Conservation (phyloP, 257 asterid genomes). For the Forsythia viridissima region DNA sequence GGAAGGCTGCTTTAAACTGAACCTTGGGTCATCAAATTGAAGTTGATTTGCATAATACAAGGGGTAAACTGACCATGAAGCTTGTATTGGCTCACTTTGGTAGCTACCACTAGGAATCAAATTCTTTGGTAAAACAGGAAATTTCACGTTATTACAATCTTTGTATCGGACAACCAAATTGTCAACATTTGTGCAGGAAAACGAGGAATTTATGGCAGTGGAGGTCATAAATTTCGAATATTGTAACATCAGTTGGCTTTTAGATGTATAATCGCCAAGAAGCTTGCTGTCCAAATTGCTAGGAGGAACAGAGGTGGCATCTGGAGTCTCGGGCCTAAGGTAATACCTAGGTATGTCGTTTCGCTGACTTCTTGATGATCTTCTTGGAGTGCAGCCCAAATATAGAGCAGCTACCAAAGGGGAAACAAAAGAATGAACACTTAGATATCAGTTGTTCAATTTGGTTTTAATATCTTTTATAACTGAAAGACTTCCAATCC, state of each 20-base stretch:
- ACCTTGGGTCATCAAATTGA: slow-evolving; percentile 28
- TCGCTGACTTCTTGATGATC: slow-evolving; percentile 80
- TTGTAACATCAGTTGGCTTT: slow-evolving; percentile 37
- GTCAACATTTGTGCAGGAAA: slow-evolving; percentile 21
- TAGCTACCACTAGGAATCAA: slow-evolving; percentile 23
- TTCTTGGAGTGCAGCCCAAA: slow-evolving; percentile 89
- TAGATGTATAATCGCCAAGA: slow-evolving; percentile 34
- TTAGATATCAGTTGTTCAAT: slow-evolving; percentile 8
- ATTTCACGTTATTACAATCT: slow-evolving; percentile 20
- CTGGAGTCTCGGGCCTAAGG: slow-evolving; percentile 53
- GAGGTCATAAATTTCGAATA: slow-evolving; percentile 30
- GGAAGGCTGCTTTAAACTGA: slow-evolving; percentile 24
- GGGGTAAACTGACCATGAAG: slow-evolving; percentile 66
- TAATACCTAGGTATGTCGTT: slow-evolving; percentile 59
- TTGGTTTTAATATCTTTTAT: slow-evolving; percentile 2
- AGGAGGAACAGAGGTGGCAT: slow-evolving; percentile 30
- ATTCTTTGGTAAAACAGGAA: slow-evolving; percentile 29
- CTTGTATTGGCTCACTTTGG: slow-evolving; percentile 23
- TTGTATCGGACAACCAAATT: slow-evolving; percentile 14
- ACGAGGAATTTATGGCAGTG: slow-evolving; percentile 22
- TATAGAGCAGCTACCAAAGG: slow-evolving; percentile 74
- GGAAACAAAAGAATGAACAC: slow-evolving; percentile 21
- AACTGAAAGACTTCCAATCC: slow-evolving; percentile 1
- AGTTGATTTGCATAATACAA: slow-evolving; percentile 41
- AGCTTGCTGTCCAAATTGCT: slow-evolving; percentile 32